A percentile compares a stretch with the other conserved stretches of the same genome.
phyloP scores from a whole-genome alignment of 1,139 yeast species.

The Magnusiomyces sp. region DNA sequence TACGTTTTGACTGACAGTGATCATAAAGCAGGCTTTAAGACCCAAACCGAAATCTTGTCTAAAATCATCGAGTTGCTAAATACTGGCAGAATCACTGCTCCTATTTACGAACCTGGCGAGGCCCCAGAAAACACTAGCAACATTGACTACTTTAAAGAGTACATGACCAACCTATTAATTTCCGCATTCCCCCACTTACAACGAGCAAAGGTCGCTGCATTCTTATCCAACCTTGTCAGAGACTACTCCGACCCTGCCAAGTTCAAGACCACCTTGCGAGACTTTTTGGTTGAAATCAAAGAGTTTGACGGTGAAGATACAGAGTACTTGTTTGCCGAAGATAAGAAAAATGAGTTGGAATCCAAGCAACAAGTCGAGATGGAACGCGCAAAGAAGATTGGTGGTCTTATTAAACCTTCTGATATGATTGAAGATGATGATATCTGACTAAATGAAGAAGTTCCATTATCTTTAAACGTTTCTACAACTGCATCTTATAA shows the following conservation, averaged over 20 bases:
- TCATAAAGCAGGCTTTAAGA: slow-evolving; percentile 91
- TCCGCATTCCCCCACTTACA: slow-evolving; percentile 89
- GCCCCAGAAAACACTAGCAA: slow-evolving; percentile 84
- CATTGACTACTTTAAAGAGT: slow-evolving; percentile 68
- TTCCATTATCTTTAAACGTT: slow-evolving; percentile 1
- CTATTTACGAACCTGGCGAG: slow-evolving; percentile 56
- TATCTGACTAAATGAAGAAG: slow-evolving; percentile 9
- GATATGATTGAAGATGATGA: slow-evolving; percentile 79
- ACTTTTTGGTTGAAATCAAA: slow-evolving; percentile 91
- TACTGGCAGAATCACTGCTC: slow-evolving; percentile 61
- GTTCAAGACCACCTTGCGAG: slow-evolving; percentile 83
- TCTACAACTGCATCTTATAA: too few relatives aligned
- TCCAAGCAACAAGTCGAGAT: slow-evolving; percentile 64
- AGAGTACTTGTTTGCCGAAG: slow-evolving; percentile 81
- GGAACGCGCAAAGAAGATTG: slow-evolving; percentile 78
- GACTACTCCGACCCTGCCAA: slow-evolving; percentile 66
- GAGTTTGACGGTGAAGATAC: slow-evolving; percentile 83
- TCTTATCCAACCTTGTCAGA: slow-evolving; percentile 61
- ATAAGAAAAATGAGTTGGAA: slow-evolving; percentile 66
- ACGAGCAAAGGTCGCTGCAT: slow-evolving; percentile 69
- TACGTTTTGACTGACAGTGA: slow-evolving; percentile 93
- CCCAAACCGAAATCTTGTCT: slow-evolving; percentile 78
- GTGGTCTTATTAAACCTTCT: slow-evolving; percentile 93
- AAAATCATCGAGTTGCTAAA: slow-evolving; percentile 79
- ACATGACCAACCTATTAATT: slow-evolving; percentile 69